Evolutionary conservation across 192 early-diverging fungal genomes (phyloP).

Genomic region (Gamsiella multidivaricata): DNA sequence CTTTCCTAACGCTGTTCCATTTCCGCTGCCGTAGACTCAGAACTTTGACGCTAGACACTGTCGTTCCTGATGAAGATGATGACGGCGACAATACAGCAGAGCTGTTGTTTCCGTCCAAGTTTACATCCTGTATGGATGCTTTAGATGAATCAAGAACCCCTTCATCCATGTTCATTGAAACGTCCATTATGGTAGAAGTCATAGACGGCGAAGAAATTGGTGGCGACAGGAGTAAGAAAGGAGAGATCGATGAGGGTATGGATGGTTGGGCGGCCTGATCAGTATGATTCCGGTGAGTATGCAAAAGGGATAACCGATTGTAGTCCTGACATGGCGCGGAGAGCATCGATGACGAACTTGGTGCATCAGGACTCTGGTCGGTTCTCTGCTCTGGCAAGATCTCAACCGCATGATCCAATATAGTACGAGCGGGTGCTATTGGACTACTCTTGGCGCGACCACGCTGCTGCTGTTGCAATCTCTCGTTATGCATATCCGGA

Average conservation of each 20-base stretch:
- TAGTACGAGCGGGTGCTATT: neutral
- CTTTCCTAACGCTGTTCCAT: conserved; percentile 42
- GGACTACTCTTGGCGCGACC: conserved; percentile 18
- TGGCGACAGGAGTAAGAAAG: conserved; percentile 31
- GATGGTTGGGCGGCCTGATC: neutral
- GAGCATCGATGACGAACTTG: neutral
- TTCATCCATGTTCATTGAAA: conserved; percentile 18
- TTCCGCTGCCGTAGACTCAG: conserved; percentile 41
- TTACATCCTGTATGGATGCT: neutral
- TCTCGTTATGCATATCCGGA: neutral
- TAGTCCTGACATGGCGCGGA: neutral
- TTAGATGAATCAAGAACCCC: neutral
- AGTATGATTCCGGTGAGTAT: neutral
- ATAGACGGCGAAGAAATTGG: conserved; percentile 24
- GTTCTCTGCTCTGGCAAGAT: neutral
- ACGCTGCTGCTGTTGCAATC: conserved; percentile 3
- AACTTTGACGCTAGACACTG: neutral
- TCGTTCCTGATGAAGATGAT: neutral
- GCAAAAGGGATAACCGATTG: neutral
- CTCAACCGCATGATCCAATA: neutral
- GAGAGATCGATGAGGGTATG: neutral
- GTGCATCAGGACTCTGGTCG: neutral
- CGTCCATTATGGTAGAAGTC: conserved; percentile 1
- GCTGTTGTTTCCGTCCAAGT: neutral
- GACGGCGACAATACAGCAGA: neutral